A percentile compares a stretch with the other conserved stretches of the same genome.
Evolutionary conservation across 2,329 filamentous ascomycete genomes (phyloP).

Genomic region (Colletotrichum magnum): DNA sequence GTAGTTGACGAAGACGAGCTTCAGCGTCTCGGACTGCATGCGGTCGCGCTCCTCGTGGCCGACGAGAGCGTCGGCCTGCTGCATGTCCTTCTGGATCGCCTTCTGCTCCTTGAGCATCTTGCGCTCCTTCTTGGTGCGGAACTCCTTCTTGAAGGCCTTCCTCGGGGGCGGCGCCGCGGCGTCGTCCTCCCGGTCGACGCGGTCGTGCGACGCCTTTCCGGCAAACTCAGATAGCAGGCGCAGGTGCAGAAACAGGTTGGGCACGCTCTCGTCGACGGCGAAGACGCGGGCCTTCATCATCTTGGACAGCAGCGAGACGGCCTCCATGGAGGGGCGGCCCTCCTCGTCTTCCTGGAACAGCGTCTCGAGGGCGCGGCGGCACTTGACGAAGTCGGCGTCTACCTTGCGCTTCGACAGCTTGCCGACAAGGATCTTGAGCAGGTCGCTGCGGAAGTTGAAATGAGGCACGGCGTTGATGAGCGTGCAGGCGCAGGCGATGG

Average conservation of each 20-base stretch:
- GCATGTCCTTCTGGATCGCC: constrained; percentile 91
- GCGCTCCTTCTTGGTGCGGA: constrained; percentile 88
- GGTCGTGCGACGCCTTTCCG: constrained; percentile 84
- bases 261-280: constrained; percentile 83
- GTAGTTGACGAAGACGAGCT: constrained; percentile 95
- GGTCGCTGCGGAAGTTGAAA: constrained; percentile 94
- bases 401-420: constrained; percentile 82
- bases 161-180: constrained; percentile 41
- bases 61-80: constrained; percentile 89
- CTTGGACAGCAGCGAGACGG: constrained; percentile 86
- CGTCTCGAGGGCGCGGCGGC: constrained; percentile 82
- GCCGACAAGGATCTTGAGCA: constrained; percentile 88
- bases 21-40: constrained; percentile 95
- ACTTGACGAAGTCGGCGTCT: constrained; percentile 83
- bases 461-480: constrained; percentile 88
- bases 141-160: constrained; percentile 84
- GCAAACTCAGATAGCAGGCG: constrained; percentile 90
- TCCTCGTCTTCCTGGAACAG: constrained; percentile 92
- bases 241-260: constrained; percentile 93
- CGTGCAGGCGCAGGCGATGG: constrained; percentile 87
- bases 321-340: constrained; percentile 88
- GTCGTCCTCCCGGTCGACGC: constrained; percentile 70
- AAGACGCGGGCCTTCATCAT: constrained; percentile 96
- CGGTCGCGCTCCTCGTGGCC: constrained; percentile 92
- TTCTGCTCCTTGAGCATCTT: constrained; percentile 91